Evolutionary conservation across 1,139 yeast species (phyloP), one percentile per base, ranked within the genome.

Genomic region (Chernovozyma sophiae-reginae): DNA sequence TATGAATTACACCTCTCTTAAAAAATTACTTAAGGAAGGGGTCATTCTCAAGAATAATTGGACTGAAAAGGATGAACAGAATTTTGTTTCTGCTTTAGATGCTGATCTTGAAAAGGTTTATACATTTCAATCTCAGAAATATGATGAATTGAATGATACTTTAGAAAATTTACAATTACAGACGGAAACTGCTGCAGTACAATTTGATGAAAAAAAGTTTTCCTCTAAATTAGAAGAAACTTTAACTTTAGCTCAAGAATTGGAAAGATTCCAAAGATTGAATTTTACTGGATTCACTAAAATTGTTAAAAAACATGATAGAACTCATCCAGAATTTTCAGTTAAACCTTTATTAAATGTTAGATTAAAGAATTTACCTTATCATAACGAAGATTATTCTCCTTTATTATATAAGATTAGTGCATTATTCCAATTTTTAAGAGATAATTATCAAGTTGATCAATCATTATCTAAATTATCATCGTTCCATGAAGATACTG

Each of bases 281-380:
- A 92, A 92, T 61, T 92, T 83, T 65, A 90, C 98, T 17, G 98
- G 97, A 3, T 92, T 92, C 62, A 76, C 81, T 53, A 92, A 92
- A 58, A 86, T 92, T 50, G 97, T 90, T 48, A 90, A 92, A 68
- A 92, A 90, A 62, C 98, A 92, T 55, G 98, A 92, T 62, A 77
- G 97, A 41, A 62, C 90, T 46, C 97, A 90, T 57, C 76, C 89
- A 16, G 73, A 79, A 46, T 92, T 84, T 60, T 83, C 92, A 23
- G 97, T 92, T 27, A 83, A 81, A 58, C 96, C 97, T 0, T 66
- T 92, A 52, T 68, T 92, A 49, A 86, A 86, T 47, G 97, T 92
- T 30, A 74, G 98, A 52, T 73, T 92, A 60, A 83, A 81, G 56
- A 82, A 82, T 36, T 71, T 90, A 51, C 97, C 98, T 1, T 85